A percentile compares a stretch with the other conserved stretches of the same genome.
phyloP scores from a whole-genome alignment of 306 rosid species.

The Quercus berberidifolia region DNA sequence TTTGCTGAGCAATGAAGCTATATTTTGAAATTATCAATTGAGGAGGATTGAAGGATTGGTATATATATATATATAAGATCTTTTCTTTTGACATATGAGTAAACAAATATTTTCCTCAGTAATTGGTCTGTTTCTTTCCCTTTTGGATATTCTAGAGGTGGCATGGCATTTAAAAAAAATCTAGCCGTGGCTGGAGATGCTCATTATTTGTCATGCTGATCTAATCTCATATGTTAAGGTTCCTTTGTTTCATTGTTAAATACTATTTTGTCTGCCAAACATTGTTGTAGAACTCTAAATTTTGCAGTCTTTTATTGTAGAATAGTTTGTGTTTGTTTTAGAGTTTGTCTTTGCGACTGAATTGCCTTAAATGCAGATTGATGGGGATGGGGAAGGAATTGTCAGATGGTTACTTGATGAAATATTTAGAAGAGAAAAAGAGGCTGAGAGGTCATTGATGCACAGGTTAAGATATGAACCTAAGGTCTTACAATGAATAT shows the following conservation, averaged over 20 bases:
- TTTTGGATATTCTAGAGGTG: neutral
- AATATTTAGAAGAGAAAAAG: conserved; percentile 32
- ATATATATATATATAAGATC: neutral
- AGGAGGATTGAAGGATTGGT: neutral
- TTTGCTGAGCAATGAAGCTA: neutral
- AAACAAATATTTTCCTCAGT: neutral
- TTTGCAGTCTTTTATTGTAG: neutral
- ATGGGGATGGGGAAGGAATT: neutral
- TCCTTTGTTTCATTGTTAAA: neutral
- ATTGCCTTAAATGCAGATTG: conserved; percentile 9
- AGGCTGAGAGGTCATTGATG: conserved; percentile 41
- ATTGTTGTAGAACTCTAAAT: neutral
- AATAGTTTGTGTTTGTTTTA: neutral
- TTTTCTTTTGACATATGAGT: neutral
- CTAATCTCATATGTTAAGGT: neutral
- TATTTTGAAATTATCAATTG: neutral
- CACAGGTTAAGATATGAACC: conserved; percentile 29
- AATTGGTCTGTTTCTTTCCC: neutral
- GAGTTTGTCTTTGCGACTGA: neutral
- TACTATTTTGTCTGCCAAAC: neutral
- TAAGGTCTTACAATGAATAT: neutral
- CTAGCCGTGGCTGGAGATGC: neutral
- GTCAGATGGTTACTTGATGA: conserved; percentile 33
- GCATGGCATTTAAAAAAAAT: neutral
- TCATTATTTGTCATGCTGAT: neutral